Base-by-base conservation (phyloP, 2,329 filamentous ascomycete genomes). In the Fusarium abutilonis region DNA sequence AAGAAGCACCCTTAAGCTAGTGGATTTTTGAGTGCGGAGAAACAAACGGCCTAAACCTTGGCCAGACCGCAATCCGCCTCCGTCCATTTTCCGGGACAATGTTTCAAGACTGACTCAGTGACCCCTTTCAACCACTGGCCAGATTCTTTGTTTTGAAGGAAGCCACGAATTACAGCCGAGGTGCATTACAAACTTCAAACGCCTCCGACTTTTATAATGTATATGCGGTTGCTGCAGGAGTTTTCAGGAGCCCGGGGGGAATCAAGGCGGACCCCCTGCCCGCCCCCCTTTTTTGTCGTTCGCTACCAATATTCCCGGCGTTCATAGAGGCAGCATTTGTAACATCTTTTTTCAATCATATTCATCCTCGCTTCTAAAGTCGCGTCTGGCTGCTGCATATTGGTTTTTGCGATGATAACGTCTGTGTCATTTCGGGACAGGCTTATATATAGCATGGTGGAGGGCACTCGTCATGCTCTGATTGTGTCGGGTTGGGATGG, bases 291-390 rank as follows among this genome's bases (percentile, higher is more conserved):
- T 52, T 60, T 48, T 63, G 55, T 66, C 63, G 44, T 66, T 66
- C 63, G 63, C 36, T 66, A 64, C 38, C 47, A 66, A 66, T 26
- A 60, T 66, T 64, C 59, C 63, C 59, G 63, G 63, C 63, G 63
- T 66, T 65, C 51, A 60, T 63, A 66, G 59, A 66, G 63, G 63
- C 59, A 64, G 59, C 63, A 66, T 66, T 60, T 51, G 51, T 53
- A 52, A 52, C 54, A 50, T 60, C 31, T 47, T 49, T 60, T 42
- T 42, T 39, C 49, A 36, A 39, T 47, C 51, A 44, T 40, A 56
- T 60, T 52, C 59, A 50, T 63, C 55, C 59, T 58, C 56, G 38
- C 48, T 52, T 36, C 57, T 40, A 36, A 40, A 35, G 28, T 38
- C 43, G 46, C 43, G 40, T 52, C 34, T 26, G 51, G 51, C 56